Evolutionary conservation across 2,329 filamentous ascomycete species (phyloP).

Genomic region (Dothiorella sarmentorum): DNA sequence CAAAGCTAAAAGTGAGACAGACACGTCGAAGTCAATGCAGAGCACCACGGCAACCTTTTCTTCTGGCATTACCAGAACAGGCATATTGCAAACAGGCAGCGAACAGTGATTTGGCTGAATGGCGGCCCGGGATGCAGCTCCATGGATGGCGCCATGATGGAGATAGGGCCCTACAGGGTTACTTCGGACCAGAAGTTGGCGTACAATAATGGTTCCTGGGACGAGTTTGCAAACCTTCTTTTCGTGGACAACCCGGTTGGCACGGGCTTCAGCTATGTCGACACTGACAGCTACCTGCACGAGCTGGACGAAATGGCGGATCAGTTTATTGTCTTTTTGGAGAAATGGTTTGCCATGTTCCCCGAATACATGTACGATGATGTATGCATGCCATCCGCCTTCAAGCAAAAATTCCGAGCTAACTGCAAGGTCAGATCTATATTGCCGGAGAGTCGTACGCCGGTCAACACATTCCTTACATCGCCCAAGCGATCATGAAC

Average conservation of each 20-base stretch:
- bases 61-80: slow-evolving; percentile 98
- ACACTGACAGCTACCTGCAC: slow-evolving; percentile 80
- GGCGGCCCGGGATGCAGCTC: slow-evolving; percentile 96
- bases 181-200: slow-evolving; percentile 67
- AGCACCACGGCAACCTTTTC: slow-evolving; percentile 89
- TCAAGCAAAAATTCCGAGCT: slow-evolving; percentile 21
- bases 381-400: slow-evolving; percentile 59
- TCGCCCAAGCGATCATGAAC: slow-evolving; percentile 83
- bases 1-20: slow-evolving; percentile 45
- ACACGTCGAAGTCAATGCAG: slow-evolving; percentile 83
- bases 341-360: slow-evolving; percentile 87
- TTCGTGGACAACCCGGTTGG: slow-evolving; percentile 98
- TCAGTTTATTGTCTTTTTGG: slow-evolving; percentile 83
- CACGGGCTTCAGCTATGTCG: slow-evolving; percentile 92
- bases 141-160: slow-evolving; percentile 94
- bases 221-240: slow-evolving; percentile 94
- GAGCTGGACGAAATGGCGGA: slow-evolving; percentile 86
- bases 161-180: slow-evolving; percentile 88
- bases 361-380: slow-evolving; percentile 90
- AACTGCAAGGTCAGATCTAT: slow-evolving; percentile 63
- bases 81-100: slow-evolving; percentile 86
- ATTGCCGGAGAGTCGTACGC: slow-evolving; percentile 95
- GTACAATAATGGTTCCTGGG: slow-evolving; percentile 94
- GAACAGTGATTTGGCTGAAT: slow-evolving; percentile 95
- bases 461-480: slow-evolving; percentile 95